These are phyloP conservation scores for Acacia acuminata DNA, from an alignment of 306 rosid genomes.

Conservation along the genomic window DNA sequence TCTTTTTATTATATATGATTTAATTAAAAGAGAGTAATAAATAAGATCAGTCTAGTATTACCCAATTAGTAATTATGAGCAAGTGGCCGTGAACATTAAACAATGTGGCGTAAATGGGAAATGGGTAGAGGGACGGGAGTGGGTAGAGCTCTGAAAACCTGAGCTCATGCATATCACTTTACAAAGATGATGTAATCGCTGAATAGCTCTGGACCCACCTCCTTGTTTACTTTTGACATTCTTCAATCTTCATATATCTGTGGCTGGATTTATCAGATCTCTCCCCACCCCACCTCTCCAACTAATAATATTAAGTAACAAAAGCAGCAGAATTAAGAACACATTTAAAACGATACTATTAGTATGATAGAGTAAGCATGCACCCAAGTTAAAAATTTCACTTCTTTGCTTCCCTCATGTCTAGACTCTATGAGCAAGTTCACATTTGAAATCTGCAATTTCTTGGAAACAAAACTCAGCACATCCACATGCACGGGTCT, in stretches of 20 bases:
- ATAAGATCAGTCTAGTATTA: not conserved
- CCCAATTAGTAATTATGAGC: not conserved
- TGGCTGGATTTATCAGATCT: not conserved
- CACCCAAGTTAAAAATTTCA: not conserved
- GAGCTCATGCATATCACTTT: not conserved
- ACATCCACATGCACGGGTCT: conserved; percentile 4
- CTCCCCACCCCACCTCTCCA: too few relatives aligned
- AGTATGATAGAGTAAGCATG: not conserved
- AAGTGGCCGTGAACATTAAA: not conserved
- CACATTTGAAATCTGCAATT: not conserved
- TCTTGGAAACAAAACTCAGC: not conserved
- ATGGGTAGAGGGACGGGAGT: not conserved
- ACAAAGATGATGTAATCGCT: not conserved
- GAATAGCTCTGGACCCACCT: not conserved
- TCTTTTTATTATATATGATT: too few relatives aligned
- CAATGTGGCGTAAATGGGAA: not conserved
- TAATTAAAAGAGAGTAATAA: too few relatives aligned
- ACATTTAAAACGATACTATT: not conserved
- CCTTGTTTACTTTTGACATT: not conserved
- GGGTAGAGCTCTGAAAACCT: not conserved
- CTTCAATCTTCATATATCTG: not conserved
- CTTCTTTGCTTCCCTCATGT: not conserved
- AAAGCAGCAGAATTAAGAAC: not conserved
- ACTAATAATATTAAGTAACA: too few relatives aligned
- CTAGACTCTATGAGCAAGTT: not conserved